phyloP scores from a whole-genome alignment of 2,329 filamentous ascomycete genomes.

The Hymenoscyphus fructigenus region DNA sequence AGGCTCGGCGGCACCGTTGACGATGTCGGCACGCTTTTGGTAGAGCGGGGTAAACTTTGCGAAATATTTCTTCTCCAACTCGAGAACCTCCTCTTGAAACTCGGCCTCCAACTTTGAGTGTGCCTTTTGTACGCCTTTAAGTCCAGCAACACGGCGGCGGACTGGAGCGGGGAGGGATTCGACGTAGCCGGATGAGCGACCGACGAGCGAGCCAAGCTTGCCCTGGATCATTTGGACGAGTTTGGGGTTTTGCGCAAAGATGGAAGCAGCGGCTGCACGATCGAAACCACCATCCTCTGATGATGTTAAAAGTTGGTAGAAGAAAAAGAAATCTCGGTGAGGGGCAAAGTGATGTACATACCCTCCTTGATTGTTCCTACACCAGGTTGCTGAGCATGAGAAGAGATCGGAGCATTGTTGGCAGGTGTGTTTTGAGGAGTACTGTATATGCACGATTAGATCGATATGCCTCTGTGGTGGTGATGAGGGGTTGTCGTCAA shows the following conservation, averaged over 20 bases:
- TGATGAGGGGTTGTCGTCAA: conserved; percentile 30
- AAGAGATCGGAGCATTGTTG: conserved; percentile 94
- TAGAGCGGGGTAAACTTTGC: conserved; percentile 98
- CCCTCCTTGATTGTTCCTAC: conserved; percentile 97
- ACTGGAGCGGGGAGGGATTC: conserved; percentile 89
- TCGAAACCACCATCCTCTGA: conserved; percentile 76
- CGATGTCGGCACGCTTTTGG: conserved; percentile 87
- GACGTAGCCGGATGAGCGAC: conserved; percentile 94
- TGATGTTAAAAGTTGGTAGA: conserved; percentile 22
- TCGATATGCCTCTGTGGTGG: conserved; percentile 12
- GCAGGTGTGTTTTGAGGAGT: conserved; percentile 98
- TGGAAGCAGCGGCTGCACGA: conserved; percentile 78
- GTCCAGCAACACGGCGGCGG: conserved; percentile 87
- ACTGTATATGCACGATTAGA: conserved; percentile 50
- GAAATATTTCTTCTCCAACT: conserved; percentile 99
- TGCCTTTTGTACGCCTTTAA: conserved; percentile 98
- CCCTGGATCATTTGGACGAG: conserved; percentile 98
- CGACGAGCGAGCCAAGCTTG: conserved; percentile 88
- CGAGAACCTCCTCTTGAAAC: conserved; percentile 97
- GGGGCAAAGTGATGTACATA: conserved; percentile 48
- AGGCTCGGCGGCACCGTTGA: conserved; percentile 85
- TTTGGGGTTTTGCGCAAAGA: conserved; percentile 94
- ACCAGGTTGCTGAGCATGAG: conserved; percentile 91
- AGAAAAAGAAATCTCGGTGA: conserved; percentile 30
- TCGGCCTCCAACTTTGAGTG: conserved; percentile 97